phyloP scores from a whole-genome alignment of 31 red algal genomes.

The Pterothamnion heteromorphum region DNA sequence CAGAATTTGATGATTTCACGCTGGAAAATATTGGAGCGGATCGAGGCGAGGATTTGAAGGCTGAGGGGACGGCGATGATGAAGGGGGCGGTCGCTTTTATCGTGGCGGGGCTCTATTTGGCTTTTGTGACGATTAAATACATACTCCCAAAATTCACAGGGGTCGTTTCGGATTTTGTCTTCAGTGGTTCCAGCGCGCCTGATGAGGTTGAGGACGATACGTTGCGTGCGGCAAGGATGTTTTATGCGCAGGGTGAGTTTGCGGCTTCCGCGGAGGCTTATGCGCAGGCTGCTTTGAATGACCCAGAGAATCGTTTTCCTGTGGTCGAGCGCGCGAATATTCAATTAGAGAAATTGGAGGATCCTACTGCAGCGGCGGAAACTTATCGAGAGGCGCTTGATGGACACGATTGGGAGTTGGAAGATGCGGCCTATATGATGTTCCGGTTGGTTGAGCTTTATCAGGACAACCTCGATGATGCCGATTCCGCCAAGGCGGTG shows the following conservation, averaged over 20 bases:
- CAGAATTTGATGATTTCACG: too few species aligned
- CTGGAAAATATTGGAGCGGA: too few species aligned
- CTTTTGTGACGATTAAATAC: too few species aligned
- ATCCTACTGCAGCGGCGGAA: neutral
- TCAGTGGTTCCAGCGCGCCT: too few species aligned
- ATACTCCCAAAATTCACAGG: too few species aligned
- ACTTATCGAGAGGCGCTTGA: neutral
- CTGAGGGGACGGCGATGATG: too few species aligned
- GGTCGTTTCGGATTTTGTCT: too few species aligned
- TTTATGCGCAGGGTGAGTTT: neutral
- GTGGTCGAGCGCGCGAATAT: neutral
- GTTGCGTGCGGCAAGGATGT: neutral
- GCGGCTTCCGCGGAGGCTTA: neutral
- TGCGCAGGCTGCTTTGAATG: neutral
- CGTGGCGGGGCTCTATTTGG: too few species aligned
- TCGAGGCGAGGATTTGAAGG: too few species aligned
- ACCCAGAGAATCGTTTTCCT: neutral
- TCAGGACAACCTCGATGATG: neutral
- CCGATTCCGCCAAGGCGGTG: neutral
- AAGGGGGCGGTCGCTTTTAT: too few species aligned
- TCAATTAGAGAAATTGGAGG: neutral
- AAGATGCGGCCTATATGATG: neutral
- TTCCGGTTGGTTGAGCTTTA: neutral
- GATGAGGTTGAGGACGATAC: neutral
- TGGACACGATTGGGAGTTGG: neutral